Conservation (phyloP, 305 asterid species). For the Andrographis paniculata region DNA sequence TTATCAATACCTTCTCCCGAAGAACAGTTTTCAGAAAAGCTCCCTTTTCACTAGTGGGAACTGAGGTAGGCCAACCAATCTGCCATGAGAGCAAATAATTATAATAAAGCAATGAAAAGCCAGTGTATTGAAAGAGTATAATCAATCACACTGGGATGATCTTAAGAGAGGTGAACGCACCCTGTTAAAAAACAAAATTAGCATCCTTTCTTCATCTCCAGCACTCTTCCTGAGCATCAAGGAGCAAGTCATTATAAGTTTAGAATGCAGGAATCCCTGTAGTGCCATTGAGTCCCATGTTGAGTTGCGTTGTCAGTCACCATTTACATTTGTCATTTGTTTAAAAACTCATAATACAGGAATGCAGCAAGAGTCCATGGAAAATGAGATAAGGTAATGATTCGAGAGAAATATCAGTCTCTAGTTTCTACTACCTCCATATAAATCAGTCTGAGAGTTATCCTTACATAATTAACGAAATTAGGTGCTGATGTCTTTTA, state of each 20-base stretch:
- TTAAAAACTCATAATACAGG: background rate
- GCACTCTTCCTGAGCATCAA: constrained; percentile 62
- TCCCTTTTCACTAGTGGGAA: constrained; percentile 81
- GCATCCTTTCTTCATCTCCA: constrained; percentile 93
- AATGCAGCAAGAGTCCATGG: background rate
- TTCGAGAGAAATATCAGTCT: too few relatives aligned
- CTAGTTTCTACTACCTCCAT: too few relatives aligned
- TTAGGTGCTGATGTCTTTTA: too few relatives aligned
- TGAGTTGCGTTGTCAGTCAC: background rate
- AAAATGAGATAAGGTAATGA: too few relatives aligned
- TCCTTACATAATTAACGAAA: too few relatives aligned
- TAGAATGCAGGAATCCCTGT: constrained; percentile 1
- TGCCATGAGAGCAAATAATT: constrained; percentile 23
- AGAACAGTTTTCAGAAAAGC: constrained; percentile 66
- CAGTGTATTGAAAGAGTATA: background rate
- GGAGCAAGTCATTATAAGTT: constrained; percentile 13
- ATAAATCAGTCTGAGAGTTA: too few relatives aligned
- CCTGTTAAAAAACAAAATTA: constrained; percentile 71
- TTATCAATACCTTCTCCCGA: constrained; percentile 56
- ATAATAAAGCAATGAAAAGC: constrained; percentile 9
- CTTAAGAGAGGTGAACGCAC: constrained; percentile 34
- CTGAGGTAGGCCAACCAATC: constrained; percentile 98
- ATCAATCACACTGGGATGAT: background rate
- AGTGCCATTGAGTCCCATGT: background rate
- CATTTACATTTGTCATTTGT: too few relatives aligned